Evolutionary conservation across 768 basidiomycete species (phyloP).

Genomic region (Gloeopeniophorella convolvens): DNA sequence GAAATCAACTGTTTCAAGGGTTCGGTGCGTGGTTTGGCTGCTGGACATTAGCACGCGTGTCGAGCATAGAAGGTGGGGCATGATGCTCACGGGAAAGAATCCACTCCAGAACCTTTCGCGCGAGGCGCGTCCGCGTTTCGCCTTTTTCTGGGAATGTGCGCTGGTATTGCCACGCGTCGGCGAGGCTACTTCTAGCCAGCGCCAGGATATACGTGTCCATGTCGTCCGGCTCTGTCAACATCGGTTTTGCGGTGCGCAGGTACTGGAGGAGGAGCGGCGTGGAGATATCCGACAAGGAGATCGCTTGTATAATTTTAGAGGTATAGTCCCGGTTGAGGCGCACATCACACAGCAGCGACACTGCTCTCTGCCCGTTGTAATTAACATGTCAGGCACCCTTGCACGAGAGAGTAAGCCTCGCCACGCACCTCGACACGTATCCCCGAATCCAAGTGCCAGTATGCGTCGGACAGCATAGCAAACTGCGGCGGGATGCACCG

Average conservation of each 20-base stretch:
- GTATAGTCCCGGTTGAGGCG: constrained; percentile 72
- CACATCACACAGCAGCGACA: constrained; percentile 65
- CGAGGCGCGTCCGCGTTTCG: constrained; percentile 45
- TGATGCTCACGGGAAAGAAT: constrained; percentile 55
- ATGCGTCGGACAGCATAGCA: constrained; percentile 69
- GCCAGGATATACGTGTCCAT: constrained; percentile 65
- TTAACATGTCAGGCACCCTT: background rate
- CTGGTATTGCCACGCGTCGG: constrained; percentile 73
- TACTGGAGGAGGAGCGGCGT: constrained; percentile 61
- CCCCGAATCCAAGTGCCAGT: constrained; percentile 75
- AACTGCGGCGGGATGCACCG: constrained; percentile 73
- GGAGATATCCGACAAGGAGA: constrained; percentile 41
- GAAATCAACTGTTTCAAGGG: constrained; percentile 58
- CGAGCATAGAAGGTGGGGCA: background rate
- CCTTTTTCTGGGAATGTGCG: constrained; percentile 59
- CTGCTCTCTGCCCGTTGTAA: constrained; percentile 44
- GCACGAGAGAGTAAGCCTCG: background rate
- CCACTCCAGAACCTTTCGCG: constrained; percentile 60
- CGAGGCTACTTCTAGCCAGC: constrained; percentile 54
- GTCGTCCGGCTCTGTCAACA: constrained; percentile 60
- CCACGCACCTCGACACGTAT: constrained; percentile 53
- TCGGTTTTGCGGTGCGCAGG: constrained; percentile 68
- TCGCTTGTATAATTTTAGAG: constrained; percentile 69
- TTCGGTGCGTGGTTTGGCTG: constrained; percentile 32
- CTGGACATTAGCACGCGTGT: background rate